These are phyloP conservation scores for Fusarium brevicatenulatum DNA, from an alignment of 2,329 filamentous ascomycete genomes.

Conservation along the genomic window DNA sequence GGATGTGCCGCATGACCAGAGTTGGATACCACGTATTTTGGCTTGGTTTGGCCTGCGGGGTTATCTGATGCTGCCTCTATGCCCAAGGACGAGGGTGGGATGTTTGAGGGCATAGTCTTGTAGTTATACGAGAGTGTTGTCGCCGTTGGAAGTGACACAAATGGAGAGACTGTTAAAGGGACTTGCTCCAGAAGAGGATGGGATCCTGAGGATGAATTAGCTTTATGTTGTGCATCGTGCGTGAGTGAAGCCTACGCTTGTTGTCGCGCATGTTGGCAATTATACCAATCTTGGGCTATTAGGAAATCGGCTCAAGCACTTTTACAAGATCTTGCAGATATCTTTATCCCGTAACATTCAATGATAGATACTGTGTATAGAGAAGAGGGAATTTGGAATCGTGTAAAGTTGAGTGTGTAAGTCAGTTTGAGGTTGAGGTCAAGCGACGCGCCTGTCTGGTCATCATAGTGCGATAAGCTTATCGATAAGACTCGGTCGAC, in stretches of 20 bases:
- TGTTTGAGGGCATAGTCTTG: conserved; percentile 85
- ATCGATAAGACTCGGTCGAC: conserved; percentile 26
- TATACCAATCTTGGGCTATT: not conserved
- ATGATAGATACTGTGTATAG: not conserved
- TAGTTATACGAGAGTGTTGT: conserved; percentile 96
- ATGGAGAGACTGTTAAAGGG: conserved; percentile 92
- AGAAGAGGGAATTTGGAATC: not conserved
- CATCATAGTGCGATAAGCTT: conserved; percentile 7
- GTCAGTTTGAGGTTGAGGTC: not conserved
- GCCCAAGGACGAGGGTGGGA: conserved; percentile 65
- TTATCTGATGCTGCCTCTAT: conserved; percentile 51
- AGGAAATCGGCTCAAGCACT: not conserved
- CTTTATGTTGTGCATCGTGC: not conserved
- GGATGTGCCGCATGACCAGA: conserved; percentile 87
- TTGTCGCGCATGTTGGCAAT: conserved; percentile 47
- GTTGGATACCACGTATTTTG: conserved; percentile 79
- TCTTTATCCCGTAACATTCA: not conserved
- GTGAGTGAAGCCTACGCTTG: conserved; percentile 46
- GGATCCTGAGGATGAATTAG: conserved; percentile 63
- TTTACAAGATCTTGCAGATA: not conserved
- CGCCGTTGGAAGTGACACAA: conserved; percentile 88
- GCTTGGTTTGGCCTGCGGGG: conserved; percentile 57
- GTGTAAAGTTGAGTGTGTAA: not conserved
- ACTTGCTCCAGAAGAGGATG: conserved; percentile 93
- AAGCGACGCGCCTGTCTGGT: conserved; percentile 2